Percentiles rank a stretch among this genome's conserved stretches.
Conservation (phyloP, 495 filamentous ascomycete species). For the Apiosordaria backusii region DNA sequence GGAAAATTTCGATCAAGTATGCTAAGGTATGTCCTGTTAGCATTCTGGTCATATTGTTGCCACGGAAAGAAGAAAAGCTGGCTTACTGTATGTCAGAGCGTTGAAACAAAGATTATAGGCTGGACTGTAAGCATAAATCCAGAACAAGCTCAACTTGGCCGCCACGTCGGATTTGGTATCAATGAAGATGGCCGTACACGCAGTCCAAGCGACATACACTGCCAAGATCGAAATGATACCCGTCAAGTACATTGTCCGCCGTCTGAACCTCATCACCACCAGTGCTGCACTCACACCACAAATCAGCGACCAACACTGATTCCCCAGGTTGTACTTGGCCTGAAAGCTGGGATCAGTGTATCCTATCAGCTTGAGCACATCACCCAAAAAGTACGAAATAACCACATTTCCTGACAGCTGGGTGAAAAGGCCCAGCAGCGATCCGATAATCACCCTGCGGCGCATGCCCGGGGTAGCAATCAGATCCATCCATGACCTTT, state of each 20-base stretch:
- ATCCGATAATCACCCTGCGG: conserved; percentile 53
- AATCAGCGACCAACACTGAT: conserved; percentile 55
- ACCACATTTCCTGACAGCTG: conserved; percentile 64
- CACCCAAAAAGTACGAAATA: conserved; percentile 57
- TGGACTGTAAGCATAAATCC: conserved; percentile 62
- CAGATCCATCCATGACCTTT: conserved; percentile 55
- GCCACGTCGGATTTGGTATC: conserved; percentile 31
- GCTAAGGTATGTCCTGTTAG: conserved; percentile 36
- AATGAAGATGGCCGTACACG: conserved; percentile 49
- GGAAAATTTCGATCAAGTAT: conserved; percentile 63
- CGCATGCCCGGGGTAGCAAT: conserved; percentile 54
- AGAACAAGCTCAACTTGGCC: conserved; percentile 51
- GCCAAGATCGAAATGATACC: conserved; percentile 51
- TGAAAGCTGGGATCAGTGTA: conserved; percentile 53
- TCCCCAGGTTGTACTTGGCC: conserved; percentile 55
- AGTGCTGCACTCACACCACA: conserved; percentile 54
- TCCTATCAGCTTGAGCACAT: conserved; percentile 47
- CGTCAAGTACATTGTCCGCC: conserved; percentile 59
- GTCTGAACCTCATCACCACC: conserved; percentile 51
- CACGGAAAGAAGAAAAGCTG: not conserved
- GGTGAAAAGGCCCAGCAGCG: conserved; percentile 57
- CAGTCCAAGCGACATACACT: conserved; percentile 59
- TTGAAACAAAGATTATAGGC: conserved; percentile 65
- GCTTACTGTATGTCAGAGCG: conserved; percentile 62
- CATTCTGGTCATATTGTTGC: not conserved